Percentiles rank a stretch among this genome's conserved stretches.
phyloP scores from a whole-genome alignment of 116 monocot species.

The Phalaenopsis hybrid region DNA sequence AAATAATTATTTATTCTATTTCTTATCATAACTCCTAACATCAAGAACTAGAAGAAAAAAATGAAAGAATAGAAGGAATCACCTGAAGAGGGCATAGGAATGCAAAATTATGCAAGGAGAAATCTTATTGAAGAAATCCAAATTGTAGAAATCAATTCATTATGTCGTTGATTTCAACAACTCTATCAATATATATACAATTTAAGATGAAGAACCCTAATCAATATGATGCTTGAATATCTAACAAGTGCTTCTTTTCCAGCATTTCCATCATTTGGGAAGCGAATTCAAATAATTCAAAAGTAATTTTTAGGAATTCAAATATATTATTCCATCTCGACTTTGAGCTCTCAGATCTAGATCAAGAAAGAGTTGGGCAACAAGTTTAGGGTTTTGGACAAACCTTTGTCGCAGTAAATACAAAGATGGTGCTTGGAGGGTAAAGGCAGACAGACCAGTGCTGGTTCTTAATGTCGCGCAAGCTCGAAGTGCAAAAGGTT shows the following conservation, averaged over 20 bases:
- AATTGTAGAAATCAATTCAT: neutral
- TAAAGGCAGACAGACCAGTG: conserved; percentile 4
- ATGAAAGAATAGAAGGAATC: no score
- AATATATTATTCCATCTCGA: neutral
- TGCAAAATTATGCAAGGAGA: no score
- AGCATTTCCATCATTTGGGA: no score
- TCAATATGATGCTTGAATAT: neutral
- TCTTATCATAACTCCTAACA: no score
- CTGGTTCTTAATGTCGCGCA: conserved; percentile 11
- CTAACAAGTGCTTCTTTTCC: no score
- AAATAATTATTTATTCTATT: no score
- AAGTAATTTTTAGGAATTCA: neutral
- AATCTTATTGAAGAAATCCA: neutral
- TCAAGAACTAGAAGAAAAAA: no score
- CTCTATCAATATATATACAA: neutral
- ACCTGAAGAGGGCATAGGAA: no score
- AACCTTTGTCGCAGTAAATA: conserved; percentile 27
- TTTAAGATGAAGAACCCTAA: neutral
- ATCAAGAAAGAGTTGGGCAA: neutral
- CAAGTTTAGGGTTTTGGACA: neutral
- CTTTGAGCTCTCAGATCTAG: no score
- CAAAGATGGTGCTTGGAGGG: neutral
- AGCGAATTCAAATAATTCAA: neutral
- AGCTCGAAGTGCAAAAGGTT: conserved; percentile 19
- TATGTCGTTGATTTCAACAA: neutral